These are phyloP conservation scores for Zizania palustris DNA, from an alignment of 202 grass and related monocot species.

Conservation along the genomic window DNA sequence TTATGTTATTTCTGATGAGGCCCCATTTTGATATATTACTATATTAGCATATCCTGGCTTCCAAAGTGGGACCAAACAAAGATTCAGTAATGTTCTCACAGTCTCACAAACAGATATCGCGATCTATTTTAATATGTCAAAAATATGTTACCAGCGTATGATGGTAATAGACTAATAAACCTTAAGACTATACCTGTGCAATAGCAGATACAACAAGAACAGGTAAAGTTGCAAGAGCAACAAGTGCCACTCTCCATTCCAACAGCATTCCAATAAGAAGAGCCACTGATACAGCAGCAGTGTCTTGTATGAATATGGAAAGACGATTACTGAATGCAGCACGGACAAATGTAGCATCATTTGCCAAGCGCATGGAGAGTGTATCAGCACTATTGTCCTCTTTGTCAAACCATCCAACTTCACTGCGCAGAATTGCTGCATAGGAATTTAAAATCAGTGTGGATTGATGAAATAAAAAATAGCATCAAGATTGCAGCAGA, in stretches of 20 bases:
- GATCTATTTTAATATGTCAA: conserved; percentile 29
- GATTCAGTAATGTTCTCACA: background rate
- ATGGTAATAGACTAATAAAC: conserved; percentile 28
- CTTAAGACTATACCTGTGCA: conserved; percentile 73
- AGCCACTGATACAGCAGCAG: conserved; percentile 78
- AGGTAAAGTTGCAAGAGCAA: conserved; percentile 90
- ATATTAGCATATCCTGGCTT: background rate
- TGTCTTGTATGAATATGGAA: conserved; percentile 98
- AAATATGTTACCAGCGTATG: background rate
- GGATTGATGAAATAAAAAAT: conserved; percentile 17
- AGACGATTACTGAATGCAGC: conserved; percentile 96
- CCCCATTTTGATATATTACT: background rate
- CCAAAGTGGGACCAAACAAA: conserved; percentile 14
- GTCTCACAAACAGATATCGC: background rate
- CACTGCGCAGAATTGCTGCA: conserved; percentile 89
- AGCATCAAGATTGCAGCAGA: conserved; percentile 15
- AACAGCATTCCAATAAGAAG: conserved; percentile 91
- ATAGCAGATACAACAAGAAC: conserved; percentile 92
- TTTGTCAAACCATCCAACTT: conserved; percentile 97
- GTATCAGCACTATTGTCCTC: conserved; percentile 95
- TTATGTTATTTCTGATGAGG: conserved; percentile 5
- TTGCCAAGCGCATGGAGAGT: conserved; percentile 90
- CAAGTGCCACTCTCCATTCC: conserved; percentile 87
- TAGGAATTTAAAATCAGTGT: conserved; percentile 38
- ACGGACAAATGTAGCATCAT: conserved; percentile 96